Percentiles rank a stretch among this genome's conserved stretches.
phyloP scores from a whole-genome alignment of 2,329 filamentous ascomycete species.

The Aspergillus awamori region DNA sequence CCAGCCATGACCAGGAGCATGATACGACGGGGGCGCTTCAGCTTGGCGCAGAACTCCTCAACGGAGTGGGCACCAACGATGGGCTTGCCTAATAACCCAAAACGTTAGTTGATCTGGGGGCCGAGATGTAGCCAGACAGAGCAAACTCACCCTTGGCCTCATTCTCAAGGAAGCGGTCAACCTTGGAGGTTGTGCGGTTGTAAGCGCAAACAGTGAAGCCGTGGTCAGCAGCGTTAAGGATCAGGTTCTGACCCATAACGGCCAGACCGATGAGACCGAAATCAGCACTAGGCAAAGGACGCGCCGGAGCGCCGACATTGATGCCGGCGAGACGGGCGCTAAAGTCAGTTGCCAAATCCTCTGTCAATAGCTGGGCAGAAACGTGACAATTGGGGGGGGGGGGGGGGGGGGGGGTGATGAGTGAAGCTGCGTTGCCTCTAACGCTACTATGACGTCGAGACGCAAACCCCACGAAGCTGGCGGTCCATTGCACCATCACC shows the following conservation, averaged over 20 bases:
- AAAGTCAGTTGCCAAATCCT: slow-evolving; percentile 48
- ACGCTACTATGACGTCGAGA: not conserved
- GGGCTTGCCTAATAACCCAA: slow-evolving; percentile 69
- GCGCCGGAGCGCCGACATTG: slow-evolving; percentile 67
- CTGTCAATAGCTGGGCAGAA: slow-evolving; percentile 34
- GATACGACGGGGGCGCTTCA: slow-evolving; percentile 94
- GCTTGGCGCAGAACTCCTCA: slow-evolving; percentile 93
- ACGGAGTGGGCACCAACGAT: slow-evolving; percentile 91
- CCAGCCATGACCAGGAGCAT: slow-evolving; percentile 99
- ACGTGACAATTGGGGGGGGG: slow-evolving; percentile 9
- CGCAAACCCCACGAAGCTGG: not conserved
- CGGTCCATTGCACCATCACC: not conserved
- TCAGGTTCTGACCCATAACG: slow-evolving; percentile 88
- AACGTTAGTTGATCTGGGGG: not conserved
- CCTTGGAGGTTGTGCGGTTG: slow-evolving; percentile 98
- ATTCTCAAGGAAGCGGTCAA: slow-evolving; percentile 89
- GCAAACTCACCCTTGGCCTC: slow-evolving; percentile 72
- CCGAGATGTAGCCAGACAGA: not conserved
- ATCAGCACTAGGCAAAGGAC: slow-evolving; percentile 68
- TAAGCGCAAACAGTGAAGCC: slow-evolving; percentile 97
- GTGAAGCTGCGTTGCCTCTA: slow-evolving; percentile 9
- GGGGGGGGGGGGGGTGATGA: not conserved
- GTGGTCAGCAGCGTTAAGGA: slow-evolving; percentile 85
- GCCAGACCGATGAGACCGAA: slow-evolving; percentile 90
- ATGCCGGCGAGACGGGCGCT: slow-evolving; percentile 76